Conservation (phyloP, 257 asterid species). For the Salvia rosmarinus region DNA sequence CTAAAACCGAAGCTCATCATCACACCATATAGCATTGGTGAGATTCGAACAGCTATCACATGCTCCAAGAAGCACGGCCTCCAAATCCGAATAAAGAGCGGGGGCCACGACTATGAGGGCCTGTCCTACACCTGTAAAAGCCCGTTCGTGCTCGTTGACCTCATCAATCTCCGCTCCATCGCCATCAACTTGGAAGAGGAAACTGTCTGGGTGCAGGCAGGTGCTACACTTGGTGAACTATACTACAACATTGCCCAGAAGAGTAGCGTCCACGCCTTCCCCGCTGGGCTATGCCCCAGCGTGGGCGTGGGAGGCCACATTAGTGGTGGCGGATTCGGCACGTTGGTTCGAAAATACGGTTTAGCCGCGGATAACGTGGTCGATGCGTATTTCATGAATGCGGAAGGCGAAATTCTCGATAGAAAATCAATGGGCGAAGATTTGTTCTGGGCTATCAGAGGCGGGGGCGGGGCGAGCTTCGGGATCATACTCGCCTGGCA, state of each 20-base stretch:
- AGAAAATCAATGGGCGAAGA: too few relatives aligned
- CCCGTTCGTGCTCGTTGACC: constrained; percentile 51
- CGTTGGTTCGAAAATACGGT: constrained; percentile 54
- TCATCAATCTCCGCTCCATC: constrained; percentile 42
- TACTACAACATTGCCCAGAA: constrained; percentile 47
- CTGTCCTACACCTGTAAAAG: constrained; percentile 44
- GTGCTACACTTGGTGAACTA: constrained; percentile 62
- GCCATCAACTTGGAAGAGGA: constrained; percentile 39
- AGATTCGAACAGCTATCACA: constrained; percentile 45
- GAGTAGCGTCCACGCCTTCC: constrained; percentile 49
- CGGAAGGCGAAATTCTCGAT: too few relatives aligned
- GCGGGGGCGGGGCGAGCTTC: constrained; percentile 72
- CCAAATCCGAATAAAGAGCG: constrained; percentile 53
- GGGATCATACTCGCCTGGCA: constrained; percentile 61
- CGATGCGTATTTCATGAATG: too few relatives aligned
- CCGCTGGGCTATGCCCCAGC: constrained; percentile 61
- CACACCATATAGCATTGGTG: constrained; percentile 43
- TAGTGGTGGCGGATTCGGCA: constrained; percentile 64
- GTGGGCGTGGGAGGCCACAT: constrained; percentile 67
- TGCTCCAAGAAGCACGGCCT: constrained; percentile 42
- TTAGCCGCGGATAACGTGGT: too few relatives aligned
- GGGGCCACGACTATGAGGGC: too few relatives aligned
- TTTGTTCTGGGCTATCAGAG: too few relatives aligned
- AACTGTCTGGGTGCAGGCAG: constrained; percentile 63
- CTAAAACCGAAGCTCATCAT: constrained; percentile 44